Conservation (phyloP, 805 yeast species). For the Barnettozyma wickerhamii region DNA sequence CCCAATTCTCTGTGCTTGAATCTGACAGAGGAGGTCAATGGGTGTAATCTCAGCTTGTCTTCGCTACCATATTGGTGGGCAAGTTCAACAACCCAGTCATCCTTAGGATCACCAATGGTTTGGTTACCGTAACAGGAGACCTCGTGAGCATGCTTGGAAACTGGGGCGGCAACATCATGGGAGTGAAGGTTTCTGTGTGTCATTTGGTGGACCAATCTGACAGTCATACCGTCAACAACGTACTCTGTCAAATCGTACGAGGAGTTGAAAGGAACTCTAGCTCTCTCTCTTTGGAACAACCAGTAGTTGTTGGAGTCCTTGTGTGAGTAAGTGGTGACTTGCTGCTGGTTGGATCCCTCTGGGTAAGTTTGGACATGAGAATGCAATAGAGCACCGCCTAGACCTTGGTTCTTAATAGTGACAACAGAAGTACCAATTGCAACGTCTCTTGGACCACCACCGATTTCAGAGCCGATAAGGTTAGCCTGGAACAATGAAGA, state of each 20-base stretch:
- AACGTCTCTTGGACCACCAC: conserved; percentile 63
- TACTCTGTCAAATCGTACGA: conserved; percentile 24
- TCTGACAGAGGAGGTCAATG: conserved; percentile 80
- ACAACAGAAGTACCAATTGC: conserved; percentile 48
- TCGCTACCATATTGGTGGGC: conserved; percentile 54
- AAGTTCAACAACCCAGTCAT: conserved; percentile 74
- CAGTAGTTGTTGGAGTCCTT: conserved; percentile 87
- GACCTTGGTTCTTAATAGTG: conserved; percentile 57
- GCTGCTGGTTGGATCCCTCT: conserved; percentile 91
- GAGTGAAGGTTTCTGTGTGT: conserved; percentile 81
- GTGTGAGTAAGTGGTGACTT: conserved; percentile 86
- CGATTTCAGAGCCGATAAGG: conserved; percentile 60
- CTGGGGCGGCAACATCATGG: conserved; percentile 74
- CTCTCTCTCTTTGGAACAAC: conserved; percentile 59
- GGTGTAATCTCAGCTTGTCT: conserved; percentile 56
- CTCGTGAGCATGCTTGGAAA: conserved; percentile 64
- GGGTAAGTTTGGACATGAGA: conserved; percentile 82
- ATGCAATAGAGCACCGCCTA: conserved; percentile 69
- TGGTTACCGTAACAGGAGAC: conserved; percentile 75
- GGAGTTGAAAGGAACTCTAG: conserved; percentile 14
- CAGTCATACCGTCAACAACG: conserved; percentile 57
- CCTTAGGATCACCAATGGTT: conserved; percentile 63
- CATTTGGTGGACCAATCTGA: conserved; percentile 66
- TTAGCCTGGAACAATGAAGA: conserved; percentile 80
- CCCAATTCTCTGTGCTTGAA: conserved; percentile 62